These are phyloP conservation scores for Aspergillus calidoustus DNA, from an alignment of 2,329 filamentous ascomycete genomes.

Conservation along the genomic window DNA sequence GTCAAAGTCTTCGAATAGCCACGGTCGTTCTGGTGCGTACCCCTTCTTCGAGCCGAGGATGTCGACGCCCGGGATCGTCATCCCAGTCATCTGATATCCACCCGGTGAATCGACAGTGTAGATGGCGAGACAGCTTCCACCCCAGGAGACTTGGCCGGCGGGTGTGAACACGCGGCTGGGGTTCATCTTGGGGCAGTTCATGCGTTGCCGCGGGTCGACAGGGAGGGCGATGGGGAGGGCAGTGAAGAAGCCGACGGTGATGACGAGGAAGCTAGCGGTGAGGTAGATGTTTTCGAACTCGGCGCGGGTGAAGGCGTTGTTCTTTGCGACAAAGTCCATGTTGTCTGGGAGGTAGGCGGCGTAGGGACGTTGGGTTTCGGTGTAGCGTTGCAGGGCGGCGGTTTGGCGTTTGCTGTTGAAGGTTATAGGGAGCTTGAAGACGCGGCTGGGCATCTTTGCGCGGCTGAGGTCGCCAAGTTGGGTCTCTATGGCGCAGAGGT, in stretches of 20 bases:
- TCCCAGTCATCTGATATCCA: slow-evolving; percentile 60
- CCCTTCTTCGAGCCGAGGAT: slow-evolving; percentile 57
- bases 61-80: slow-evolving; percentile 60
- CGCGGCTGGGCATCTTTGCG: slow-evolving; percentile 49
- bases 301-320: slow-evolving; percentile 56
- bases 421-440: slow-evolving; percentile 51
- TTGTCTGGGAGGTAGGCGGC: slow-evolving; percentile 68
- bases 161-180: slow-evolving; percentile 62
- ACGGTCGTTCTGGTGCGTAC: slow-evolving; percentile 53
- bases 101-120: slow-evolving; percentile 63
- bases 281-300: slow-evolving; percentile 58
- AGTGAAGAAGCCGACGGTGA: slow-evolving; percentile 61
- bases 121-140: slow-evolving; percentile 58
- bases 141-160: slow-evolving; percentile 61
- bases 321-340: slow-evolving; percentile 60
- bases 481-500: slow-evolving; percentile 44
- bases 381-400: slow-evolving; percentile 63
- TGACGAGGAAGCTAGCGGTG: slow-evolving; percentile 55
- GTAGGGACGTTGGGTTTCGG: slow-evolving; percentile 63
- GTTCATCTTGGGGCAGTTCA: slow-evolving; percentile 62
- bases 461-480: slow-evolving; percentile 45
- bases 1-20: slow-evolving; percentile 63
- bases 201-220: slow-evolving; percentile 58
- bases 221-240: slow-evolving; percentile 59
- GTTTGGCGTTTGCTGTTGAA: slow-evolving; percentile 46